Conservation (phyloP, 75 land plant genomes). For the Selaginella moellendorffii region DNA sequence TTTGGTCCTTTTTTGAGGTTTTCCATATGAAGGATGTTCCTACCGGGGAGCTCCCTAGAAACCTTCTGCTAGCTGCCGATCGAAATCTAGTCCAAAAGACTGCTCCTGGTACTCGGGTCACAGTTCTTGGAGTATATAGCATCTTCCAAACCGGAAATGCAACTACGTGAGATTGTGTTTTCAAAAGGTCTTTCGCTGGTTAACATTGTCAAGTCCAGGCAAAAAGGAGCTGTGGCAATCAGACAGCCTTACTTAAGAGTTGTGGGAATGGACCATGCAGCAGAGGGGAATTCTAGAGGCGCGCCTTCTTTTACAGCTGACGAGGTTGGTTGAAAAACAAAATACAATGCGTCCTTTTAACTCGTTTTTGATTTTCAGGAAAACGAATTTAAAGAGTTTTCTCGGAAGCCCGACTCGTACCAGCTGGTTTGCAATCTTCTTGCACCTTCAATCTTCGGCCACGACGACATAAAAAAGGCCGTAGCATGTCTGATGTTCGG, state of each 20-base stretch:
- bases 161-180: constrained; percentile 42
- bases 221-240: constrained; percentile 89
- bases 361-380: no score
- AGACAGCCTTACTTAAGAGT: constrained; percentile 94
- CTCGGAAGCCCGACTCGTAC: constrained; percentile 62
- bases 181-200: no score
- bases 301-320: constrained; percentile 48
- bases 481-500: constrained; percentile 90
- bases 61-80: constrained; percentile 80
- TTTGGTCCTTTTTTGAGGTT: not conserved
- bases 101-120: constrained; percentile 86
- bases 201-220: constrained; percentile 32
- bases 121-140: constrained; percentile 86
- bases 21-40: constrained; percentile 97
- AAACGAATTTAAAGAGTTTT: constrained; percentile 77
- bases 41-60: constrained; percentile 95
- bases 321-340: constrained; percentile 46
- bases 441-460: constrained; percentile 96
- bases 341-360: no score
- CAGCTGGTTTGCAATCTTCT: constrained; percentile 55
- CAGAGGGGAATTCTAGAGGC: constrained; percentile 51
- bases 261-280: constrained; percentile 77
- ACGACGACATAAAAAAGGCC: constrained; percentile 88
- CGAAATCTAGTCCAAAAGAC: constrained; percentile 79
- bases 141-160: constrained; percentile 72